These are phyloP conservation scores for Mucor indicus DNA, from an alignment of 371 early-diverging fungal genomes.

Conservation along the genomic window DNA sequence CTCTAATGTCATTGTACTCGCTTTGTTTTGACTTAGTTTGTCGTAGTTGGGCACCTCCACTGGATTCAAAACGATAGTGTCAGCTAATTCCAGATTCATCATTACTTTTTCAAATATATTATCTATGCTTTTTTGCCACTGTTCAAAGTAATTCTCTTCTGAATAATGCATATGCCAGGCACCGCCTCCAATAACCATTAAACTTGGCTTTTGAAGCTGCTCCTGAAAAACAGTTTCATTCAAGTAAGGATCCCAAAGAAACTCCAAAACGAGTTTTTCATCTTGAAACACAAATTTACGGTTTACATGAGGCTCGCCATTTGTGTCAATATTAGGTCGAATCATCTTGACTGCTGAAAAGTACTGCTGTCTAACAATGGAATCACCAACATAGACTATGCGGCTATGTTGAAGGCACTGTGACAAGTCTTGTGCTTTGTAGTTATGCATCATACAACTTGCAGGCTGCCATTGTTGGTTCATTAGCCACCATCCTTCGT, in stretches of 20 bases:
- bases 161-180: conserved; percentile 56
- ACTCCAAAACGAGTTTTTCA: conserved; percentile 37
- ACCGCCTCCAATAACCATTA: conserved; percentile 58
- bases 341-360: conserved; percentile 46
- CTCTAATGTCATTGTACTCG: conserved; percentile 34
- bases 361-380: conserved; percentile 61
- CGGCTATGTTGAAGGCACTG: conserved; percentile 49
- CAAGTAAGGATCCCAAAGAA: conserved; percentile 69
- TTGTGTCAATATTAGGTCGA: conserved; percentile 25
- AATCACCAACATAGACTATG: conserved; percentile 68
- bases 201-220: conserved; percentile 26
- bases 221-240: conserved; percentile 35
- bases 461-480: conserved; percentile 57
- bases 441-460: conserved; percentile 61
- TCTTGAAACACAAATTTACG: conserved; percentile 28
- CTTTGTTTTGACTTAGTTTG: conserved; percentile 39
- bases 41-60: conserved; percentile 36
- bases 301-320: conserved; percentile 40
- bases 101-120: conserved; percentile 19
- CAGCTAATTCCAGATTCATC: conserved; percentile 17
- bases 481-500: conserved; percentile 51
- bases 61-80: conserved; percentile 35
- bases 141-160: conserved; percentile 24
- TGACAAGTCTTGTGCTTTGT: conserved; percentile 36
- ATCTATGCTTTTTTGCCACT: conserved; percentile 51